phyloP scores from a whole-genome alignment of 345 rosid species.

The Mangifera indica region DNA sequence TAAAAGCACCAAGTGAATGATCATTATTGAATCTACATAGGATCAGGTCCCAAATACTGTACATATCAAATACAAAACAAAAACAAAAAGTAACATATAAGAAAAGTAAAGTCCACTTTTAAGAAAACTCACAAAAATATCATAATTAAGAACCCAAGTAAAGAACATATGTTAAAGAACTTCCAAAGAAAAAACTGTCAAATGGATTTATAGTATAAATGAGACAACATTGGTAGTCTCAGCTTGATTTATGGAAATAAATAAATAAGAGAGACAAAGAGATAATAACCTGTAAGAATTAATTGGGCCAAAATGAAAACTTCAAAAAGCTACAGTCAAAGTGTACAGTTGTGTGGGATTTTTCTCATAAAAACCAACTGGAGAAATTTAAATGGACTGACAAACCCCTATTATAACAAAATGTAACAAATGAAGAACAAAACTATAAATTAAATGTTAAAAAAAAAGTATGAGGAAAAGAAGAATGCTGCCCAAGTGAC shows the following conservation, averaged over 20 bases:
- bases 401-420: not conserved
- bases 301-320: no score
- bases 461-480: conserved; percentile 9
- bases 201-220: not conserved
- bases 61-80: not conserved
- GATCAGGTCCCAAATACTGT: not conserved
- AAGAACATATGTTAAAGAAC: not conserved
- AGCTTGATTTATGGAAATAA: not conserved
- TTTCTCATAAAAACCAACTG: not conserved
- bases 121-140: no score
- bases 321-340: not conserved
- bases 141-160: no score
- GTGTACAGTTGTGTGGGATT: not conserved
- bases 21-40: not conserved
- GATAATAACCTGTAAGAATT: no score
- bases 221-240: not conserved
- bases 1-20: conserved; percentile 20
- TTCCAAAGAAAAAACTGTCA: not conserved
- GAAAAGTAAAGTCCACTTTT: no score
- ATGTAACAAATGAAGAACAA: not conserved
- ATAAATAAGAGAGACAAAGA: not conserved
- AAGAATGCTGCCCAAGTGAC: not conserved
- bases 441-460: not conserved
- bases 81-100: not conserved
- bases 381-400: not conserved